Base-by-base conservation (phyloP, 176 grass and related monocot genomes). In the Lolium rigidum region DNA sequence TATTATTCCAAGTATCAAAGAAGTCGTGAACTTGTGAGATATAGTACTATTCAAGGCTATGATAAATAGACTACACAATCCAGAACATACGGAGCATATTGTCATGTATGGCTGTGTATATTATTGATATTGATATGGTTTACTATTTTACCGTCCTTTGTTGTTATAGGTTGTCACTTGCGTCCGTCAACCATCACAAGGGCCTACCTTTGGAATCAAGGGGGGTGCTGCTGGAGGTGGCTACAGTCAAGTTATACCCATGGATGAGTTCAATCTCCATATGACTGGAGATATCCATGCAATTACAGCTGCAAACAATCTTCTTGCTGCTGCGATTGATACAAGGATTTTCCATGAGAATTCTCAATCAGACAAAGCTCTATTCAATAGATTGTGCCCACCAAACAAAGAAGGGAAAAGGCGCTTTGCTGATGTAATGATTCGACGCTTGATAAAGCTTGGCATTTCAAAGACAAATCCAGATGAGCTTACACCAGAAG, bases 201-300 rank as follows among this genome's bases (percentile, higher is more conserved):
- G 97, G 10, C 97, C 94, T 39, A 99, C 97, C 25, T 99, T 99
- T 84, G 97, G 97, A 77, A 99, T 96, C 50, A 99, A 99, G 85
- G 97, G 94, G 24, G 97, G 97, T 75, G 97, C 97, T 84, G 94
- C 97, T 86, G 97, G 97, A 79, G 97, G 97, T 56, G 97, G 97
- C 26, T 99, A 99, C 86, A 99, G 97, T 88, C 97, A 99, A 89
- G 97, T 99, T 60, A 96, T 99, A 79, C 97, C 94, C 43, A 99
- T 99, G 97, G 94, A 99, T 87, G 97, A 99, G 76, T 99, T 99
- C 87, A 99, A 99, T 82, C 97, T 96, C 83, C 97, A 96, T 90
- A 77, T 99, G 59, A 96, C 97, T 9, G 97, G 97, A 76, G 94
- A 99, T 80, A 99, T 99, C 59, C 97, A 96, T 84, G 97, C 97